Evolutionary conservation across 805 yeast genomes (phyloP), one percentile per base, ranked within the genome.

Genomic region (Sugiyamaella lignohabitans): DNA sequence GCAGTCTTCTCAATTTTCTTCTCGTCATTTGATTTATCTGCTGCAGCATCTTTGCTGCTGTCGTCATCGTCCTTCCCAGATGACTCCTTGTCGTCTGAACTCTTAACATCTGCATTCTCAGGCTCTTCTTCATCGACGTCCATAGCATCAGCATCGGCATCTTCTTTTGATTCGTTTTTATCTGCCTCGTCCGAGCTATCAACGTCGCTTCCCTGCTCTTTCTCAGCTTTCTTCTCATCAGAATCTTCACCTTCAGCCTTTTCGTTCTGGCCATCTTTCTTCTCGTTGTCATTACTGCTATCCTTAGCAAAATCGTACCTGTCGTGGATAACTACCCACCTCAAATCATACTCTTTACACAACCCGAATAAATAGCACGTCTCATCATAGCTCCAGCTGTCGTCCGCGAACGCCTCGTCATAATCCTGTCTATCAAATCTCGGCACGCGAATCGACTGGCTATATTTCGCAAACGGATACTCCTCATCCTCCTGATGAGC

Each of bases 361-460:
- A 86, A 66, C 1, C 80, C 83, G 62, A 91, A 88, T n/a, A 93
- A 66, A 52, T 84, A 80, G 34, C 69, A 68, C 0, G 96, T 86
- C 63, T 93, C 97, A 41, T 80, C 82, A 53, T 73, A 84, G 2
- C 76, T 67, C 96, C 97, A 88, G 8, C 54, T 64, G 4, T 60
- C 72, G 39, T 69, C 34, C n/a, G 63, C 68, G 18, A 49, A 40
- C 11, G 44, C 50, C 34, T 65, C 61, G 1, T 74, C 69, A 54
- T 78, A 88, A 22, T 81, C 85, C 49, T 81, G 82, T 30, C 74
- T 64, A 0, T 76, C 72, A 57, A 91, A 76, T 1, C 70, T 70
- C 0, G 96, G 96, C 2, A 91, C 72, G 39, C 80, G 81, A 23
- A 86, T 65, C 29, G 71, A 71, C 2, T 79, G 79, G 61, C 86